Conservation (phyloP, 176 grass and related monocot genomes). For the Oropetium thomaeum region DNA sequence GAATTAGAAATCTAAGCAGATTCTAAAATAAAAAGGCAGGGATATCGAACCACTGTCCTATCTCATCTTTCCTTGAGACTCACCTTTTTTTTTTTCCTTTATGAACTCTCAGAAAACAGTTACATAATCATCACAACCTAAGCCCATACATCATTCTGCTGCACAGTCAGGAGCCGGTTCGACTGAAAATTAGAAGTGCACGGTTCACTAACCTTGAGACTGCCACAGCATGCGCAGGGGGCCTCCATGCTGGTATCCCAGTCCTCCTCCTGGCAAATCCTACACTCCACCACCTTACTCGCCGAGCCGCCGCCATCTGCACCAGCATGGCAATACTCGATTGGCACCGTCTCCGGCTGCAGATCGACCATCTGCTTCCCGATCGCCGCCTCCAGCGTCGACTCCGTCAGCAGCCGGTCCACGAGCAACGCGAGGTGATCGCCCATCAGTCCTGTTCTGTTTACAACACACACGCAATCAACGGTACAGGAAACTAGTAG, state of each 20-base stretch:
- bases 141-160: neutral
- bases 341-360: constrained; percentile 7
- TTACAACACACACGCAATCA: neutral
- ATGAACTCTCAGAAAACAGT: neutral
- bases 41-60: neutral
- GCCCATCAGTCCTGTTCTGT: constrained; percentile 53
- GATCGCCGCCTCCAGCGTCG: constrained; percentile 74
- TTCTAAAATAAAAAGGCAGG: neutral
- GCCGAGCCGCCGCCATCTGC: neutral
- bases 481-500: constrained; percentile 23
- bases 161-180: neutral
- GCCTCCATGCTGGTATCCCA: constrained; percentile 79
- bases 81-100: neutral
- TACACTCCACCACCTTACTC: constrained; percentile 75
- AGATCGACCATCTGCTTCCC: constrained; percentile 34
- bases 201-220: constrained; percentile 73
- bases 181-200: neutral
- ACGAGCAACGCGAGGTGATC: constrained; percentile 93
- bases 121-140: neutral
- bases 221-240: constrained; percentile 87
- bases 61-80: too few species aligned
- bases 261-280: constrained; percentile 97
- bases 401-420: constrained; percentile 83
- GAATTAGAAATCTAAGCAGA: neutral
- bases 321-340: constrained; percentile 25